These are phyloP conservation scores for Maudiozyma saulgeensis DNA, from an alignment of 805 yeast genomes.

Conservation along the genomic window DNA sequence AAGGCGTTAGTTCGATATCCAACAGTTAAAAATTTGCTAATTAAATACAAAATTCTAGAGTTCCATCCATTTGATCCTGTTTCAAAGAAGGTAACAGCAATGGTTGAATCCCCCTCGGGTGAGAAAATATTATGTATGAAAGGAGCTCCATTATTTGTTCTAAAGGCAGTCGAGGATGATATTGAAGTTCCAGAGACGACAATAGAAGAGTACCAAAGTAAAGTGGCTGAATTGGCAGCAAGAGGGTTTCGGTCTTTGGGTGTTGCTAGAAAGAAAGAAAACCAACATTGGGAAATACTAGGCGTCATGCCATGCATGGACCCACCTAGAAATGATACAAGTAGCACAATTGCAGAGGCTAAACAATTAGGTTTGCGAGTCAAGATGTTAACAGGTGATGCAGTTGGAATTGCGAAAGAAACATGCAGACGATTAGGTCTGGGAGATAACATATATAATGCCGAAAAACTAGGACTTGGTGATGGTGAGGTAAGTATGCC, in stretches of 20 bases:
- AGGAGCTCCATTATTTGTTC: constrained; percentile 96
- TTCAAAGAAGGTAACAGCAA: constrained; percentile 89
- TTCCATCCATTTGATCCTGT: constrained; percentile 98
- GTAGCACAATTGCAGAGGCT: constrained; percentile 86
- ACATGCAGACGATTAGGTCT: constrained; percentile 95
- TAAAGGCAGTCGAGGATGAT: constrained; percentile 94
- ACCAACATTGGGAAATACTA: constrained; percentile 94
- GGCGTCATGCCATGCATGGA: constrained; percentile 99
- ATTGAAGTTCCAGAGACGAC: constrained; percentile 91
- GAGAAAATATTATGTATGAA: constrained; percentile 90
- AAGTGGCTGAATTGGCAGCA: constrained; percentile 94
- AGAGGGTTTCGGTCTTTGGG: constrained; percentile 98
- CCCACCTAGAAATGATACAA: constrained; percentile 98
- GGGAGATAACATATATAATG: constrained; percentile 93
- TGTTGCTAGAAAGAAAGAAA: constrained; percentile 98
- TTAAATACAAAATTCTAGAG: constrained; percentile 88
- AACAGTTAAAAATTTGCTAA: constrained; percentile 82
- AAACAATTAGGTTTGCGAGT: constrained; percentile 84
- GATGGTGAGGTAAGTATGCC: constrained; percentile 96
- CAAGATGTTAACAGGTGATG: constrained; percentile 98
- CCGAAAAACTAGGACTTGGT: constrained; percentile 91
- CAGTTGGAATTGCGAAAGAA: constrained; percentile 97
- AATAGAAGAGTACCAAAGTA: constrained; percentile 89
- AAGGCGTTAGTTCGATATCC: constrained; percentile 83
- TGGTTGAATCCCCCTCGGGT: constrained; percentile 92